Evolutionary conservation across 805 yeast genomes (phyloP), one percentile per base, ranked within the genome.

Genomic region (Debaryomyces castellii): DNA sequence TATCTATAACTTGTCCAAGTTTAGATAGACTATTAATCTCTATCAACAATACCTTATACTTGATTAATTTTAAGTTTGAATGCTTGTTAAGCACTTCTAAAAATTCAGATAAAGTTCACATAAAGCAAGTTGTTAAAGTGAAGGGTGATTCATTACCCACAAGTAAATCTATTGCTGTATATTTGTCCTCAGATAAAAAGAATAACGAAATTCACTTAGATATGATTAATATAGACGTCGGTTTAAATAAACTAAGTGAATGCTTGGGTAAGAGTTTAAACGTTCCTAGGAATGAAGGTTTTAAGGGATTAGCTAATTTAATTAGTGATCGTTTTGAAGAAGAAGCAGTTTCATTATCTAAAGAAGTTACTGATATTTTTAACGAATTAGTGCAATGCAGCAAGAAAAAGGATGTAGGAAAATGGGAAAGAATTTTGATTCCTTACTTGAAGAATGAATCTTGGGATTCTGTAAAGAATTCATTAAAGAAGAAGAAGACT

Each of bases 221-320:
- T 49, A 63, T 76, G 44, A 61, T 77, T 44, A 71, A 74, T 41
- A 62, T 84, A 32, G 80, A 83, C 48, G 80, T 82, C 28, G 95
- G 94, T 4, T 66, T 78, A 30, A 87, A 88, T 54, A 79, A 78
- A 41, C 70, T 88, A 47, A 77, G 80, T 48, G 90, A 87, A 53
- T 80, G 87, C 10, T 60, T 88, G 23, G 91, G 91, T 22, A 85
- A 82, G 56, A 78, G 84, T 32, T 68, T 82, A 37, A 34, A 43
- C 16, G 35, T 40, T 5, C 23, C 36, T 8, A 9, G 52, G 22
- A 63, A 62, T 37, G 41, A 44, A 3, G 49, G 48, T 5, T 55
- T 73, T 52, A 58, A 50, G 43, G 69, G 69, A 2, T 45, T 66
- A 22, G 53, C 63, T 9, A 51, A 52, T 37, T 49, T 66, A 40